phyloP scores from a whole-genome alignment of 2,329 filamentous ascomycete genomes.

The Claviceps pazoutovae region DNA sequence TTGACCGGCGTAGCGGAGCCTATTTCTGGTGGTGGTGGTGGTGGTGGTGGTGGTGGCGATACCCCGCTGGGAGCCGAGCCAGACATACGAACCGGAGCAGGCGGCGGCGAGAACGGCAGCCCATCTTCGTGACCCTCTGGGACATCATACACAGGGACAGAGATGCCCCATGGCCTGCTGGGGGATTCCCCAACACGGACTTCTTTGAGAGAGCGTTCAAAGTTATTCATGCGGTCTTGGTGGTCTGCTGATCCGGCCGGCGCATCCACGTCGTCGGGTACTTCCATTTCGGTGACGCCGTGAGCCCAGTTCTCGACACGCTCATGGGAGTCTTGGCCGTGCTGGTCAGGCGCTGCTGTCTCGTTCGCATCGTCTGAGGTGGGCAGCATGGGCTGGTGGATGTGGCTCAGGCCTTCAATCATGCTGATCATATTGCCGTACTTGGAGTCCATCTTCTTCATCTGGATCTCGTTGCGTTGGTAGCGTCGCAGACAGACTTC shows the following conservation, averaged over 20 bases:
- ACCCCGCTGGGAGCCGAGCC: constrained; percentile 17
- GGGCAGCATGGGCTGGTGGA: constrained; percentile 78
- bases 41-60: constrained; percentile 1
- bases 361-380: constrained; percentile 32
- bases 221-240: constrained; percentile 54
- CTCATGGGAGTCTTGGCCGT: constrained; percentile 45
- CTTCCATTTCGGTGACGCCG: constrained; percentile 45
- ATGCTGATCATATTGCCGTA: constrained; percentile 87
- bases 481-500: constrained; percentile 85
- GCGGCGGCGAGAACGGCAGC: constrained; percentile 40
- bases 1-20: not conserved
- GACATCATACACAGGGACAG: constrained; percentile 49
- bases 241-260: constrained; percentile 22
- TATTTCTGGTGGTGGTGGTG: not conserved
- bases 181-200: constrained; percentile 89
- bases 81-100: constrained; percentile 41
- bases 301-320: constrained; percentile 81
- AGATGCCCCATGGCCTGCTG: constrained; percentile 84
- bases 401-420: constrained; percentile 78
- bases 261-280: constrained; percentile 23
- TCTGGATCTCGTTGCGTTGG: constrained; percentile 72
- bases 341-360: constrained; percentile 30
- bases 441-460: constrained; percentile 81
- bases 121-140: constrained; percentile 19
- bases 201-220: constrained; percentile 75